Evolutionary conservation across 345 rosid species (phyloP), one percentile per base, ranked within the genome.

Genomic region (Citrus maxima): DNA sequence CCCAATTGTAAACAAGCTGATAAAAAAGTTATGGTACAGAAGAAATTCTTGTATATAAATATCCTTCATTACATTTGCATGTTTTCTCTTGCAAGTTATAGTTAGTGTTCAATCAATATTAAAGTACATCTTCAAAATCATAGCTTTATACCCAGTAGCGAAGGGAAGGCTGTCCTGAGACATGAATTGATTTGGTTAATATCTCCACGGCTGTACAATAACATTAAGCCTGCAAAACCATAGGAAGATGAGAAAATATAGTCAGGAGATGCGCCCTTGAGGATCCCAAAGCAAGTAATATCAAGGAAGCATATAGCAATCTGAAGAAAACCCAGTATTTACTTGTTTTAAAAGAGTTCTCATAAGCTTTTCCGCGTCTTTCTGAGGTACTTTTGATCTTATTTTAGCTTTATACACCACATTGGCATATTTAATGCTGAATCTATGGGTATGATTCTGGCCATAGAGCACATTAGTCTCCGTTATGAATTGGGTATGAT

Each of bases 201-300:
- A 64, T 16, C 75, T 66, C 75, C 67, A 37, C 28, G n/a, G 77
- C 82, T 87, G 82, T 84, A 85, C 85, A 84, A 67, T 60, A 4
- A 24, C 34, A n/a, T 63, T 55, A 72, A 21, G 60, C 85, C 86
- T 82, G 86, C 81, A 78, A 19, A 65, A 28, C 25, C 77, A 25
- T 67, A 66, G 24, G 37, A 72, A 56, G 19, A 80, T 61, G 28
- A 25, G 40, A n/a, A 21, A 7, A 8, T 37, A 7, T n/a, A 35
- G 56, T 70, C 55, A 13, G 34, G 27, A 30, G 7, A 38, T 18
- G 18, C 10, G 6, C 10, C 9, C 4, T 8, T 1, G 6, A 42
- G 32, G 77, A 66, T 42, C 6, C 38, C 64, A 18, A 27, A 54
- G 7, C 54, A n/a, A n/a, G 14, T 21, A n/a, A 22, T 59, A n/a